Base-by-base conservation (phyloP, 1,139 yeast species). In the Ogataea hybrid region DNA sequence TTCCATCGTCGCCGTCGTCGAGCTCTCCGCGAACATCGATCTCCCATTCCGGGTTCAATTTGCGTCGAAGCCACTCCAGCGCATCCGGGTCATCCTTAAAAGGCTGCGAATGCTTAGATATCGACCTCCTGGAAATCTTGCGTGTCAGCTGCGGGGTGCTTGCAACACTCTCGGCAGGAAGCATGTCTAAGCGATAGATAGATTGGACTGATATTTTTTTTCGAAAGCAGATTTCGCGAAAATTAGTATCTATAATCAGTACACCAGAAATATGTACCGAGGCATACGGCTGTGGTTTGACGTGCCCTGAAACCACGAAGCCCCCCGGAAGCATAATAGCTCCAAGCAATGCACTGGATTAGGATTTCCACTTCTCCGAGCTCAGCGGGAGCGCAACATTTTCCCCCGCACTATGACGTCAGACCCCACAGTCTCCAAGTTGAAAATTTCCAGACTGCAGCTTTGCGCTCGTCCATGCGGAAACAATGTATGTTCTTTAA, bases 11-110 rank as follows among this genome's bases (percentile, higher is more conserved):
- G 7, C 30, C 11, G 10, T 42, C 51, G 25, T 46, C 48, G 2
- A 42, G 32, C 34, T 45, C 47, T 28, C 46, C 44, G 11, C 44
- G 44, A 29, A 49, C 46, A 14, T 42, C 53, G 7, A 51, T 48
- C 34, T 55, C 58, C 50, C 51, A 48, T 32, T 53, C 57, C 2
- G 57, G 55, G 7, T 45, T 43, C 28, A 56, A 40, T 12, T 46
- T 43, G 12, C 25, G 15, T 15, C 46, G 48, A 37, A 56, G 41
- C 20, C 41, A n/a, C 2, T 40, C 47, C 7, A 44, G 30, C 11
- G 37, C 42, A 14, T 43, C 39, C 2, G 37, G 34, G 7, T 37
- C 41, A 12, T 40, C 28, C 15, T 34, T 36, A 9, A 30, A 33
- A n/a, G 48, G 48, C 31, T 46, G 48, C 2, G 37, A 39, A 29